A percentile compares a stretch with the other conserved stretches of the same genome.
Evolutionary conservation across 2,329 filamentous ascomycete genomes (phyloP).

Genomic region (Fusarium dlaminii): DNA sequence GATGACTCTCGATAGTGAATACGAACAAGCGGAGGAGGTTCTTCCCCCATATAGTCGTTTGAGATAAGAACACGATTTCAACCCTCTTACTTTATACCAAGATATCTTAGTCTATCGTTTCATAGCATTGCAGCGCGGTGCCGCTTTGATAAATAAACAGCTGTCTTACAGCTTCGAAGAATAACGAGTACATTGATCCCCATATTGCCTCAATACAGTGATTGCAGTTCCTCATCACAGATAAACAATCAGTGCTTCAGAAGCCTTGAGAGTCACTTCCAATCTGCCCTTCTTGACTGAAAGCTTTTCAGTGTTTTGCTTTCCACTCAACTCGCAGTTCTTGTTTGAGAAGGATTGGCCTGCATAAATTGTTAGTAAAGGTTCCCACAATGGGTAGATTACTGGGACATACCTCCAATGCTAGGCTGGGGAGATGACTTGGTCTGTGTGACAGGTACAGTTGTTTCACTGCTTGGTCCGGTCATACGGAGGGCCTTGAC

Average conservation of each 20-base stretch:
- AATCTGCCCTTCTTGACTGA: not conserved
- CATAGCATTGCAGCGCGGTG: not conserved
- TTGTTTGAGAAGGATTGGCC: not conserved
- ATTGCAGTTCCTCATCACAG: not conserved
- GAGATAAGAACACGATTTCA: not conserved
- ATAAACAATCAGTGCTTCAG: not conserved
- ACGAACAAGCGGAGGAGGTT: not conserved
- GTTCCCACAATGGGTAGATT: accelerated
- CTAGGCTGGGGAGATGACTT: not conserved
- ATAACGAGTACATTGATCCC: not conserved
- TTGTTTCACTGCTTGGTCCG: not conserved
- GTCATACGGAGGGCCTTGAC: not conserved
- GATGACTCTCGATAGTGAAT: not conserved
- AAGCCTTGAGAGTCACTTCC: not conserved
- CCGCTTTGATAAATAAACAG: not conserved
- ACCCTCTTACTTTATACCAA: not conserved
- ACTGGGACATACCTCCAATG: not conserved
- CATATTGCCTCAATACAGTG: accelerated
- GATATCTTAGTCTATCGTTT: not conserved
- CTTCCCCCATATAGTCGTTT: not conserved
- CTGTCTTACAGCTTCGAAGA: accelerated
- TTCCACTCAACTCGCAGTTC: not conserved
- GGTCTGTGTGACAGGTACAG: not conserved
- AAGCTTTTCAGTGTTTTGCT: not conserved
- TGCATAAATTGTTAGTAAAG: not conserved